phyloP scores from a whole-genome alignment of 2,329 filamentous ascomycete genomes.

The Verticillium albo-atrum region DNA sequence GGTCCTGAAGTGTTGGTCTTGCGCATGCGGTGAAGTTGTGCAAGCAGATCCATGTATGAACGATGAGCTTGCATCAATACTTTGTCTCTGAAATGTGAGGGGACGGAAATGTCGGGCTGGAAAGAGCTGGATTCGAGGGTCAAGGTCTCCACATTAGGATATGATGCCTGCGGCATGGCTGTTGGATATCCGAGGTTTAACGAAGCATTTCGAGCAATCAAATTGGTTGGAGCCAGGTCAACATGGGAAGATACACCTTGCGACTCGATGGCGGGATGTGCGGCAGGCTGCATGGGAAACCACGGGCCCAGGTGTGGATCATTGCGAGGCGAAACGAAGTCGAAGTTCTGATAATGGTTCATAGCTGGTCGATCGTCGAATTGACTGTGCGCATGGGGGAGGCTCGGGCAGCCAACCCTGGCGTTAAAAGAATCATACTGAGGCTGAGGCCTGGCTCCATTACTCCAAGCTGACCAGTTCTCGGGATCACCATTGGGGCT shows the following conservation, averaged over 20 bases:
- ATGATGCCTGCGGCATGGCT: constrained; percentile 13
- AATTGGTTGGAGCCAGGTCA: background rate
- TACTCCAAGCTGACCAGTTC: background rate
- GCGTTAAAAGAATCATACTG: background rate
- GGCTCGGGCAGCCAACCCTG: background rate
- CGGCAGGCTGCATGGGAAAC: background rate
- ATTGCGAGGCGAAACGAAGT: background rate
- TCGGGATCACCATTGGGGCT: background rate
- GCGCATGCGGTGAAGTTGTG: constrained; percentile 57
- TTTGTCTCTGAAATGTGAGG: constrained; percentile 59
- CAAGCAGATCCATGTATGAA: constrained; percentile 66
- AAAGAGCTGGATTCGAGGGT: constrained; percentile 17
- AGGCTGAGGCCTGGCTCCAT: background rate
- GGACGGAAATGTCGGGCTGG: constrained; percentile 20
- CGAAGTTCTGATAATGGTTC: background rate
- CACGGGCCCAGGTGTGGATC: background rate
- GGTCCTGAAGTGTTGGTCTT: constrained; percentile 34
- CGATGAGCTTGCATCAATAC: constrained; percentile 66
- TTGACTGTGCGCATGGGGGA: background rate
- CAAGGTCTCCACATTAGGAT: constrained; percentile 25
- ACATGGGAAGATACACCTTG: background rate
- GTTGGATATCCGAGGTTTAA: background rate
- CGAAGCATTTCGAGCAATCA: background rate
- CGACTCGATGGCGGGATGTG: background rate
- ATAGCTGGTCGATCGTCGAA: background rate